phyloP scores from a whole-genome alignment of 2,329 filamentous ascomycete genomes.

The Fusarium drepaniforme region DNA sequence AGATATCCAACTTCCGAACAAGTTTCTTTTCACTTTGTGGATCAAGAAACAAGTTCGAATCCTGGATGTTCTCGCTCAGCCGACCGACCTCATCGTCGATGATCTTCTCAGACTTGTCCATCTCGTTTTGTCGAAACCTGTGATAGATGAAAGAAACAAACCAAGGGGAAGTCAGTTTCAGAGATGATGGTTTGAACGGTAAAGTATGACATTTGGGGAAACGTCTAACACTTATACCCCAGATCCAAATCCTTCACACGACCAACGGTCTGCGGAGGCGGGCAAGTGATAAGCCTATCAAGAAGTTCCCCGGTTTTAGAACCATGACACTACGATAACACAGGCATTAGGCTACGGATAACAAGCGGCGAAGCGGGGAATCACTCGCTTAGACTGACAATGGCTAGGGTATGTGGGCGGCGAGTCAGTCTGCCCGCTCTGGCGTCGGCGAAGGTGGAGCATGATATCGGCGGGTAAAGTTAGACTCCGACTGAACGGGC shows the following conservation, averaged over 20 bases:
- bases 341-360: background rate
- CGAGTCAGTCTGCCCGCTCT: background rate
- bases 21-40: background rate
- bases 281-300: background rate
- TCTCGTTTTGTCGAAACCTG: background rate
- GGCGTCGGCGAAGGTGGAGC: background rate
- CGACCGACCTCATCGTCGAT: background rate
- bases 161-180: background rate
- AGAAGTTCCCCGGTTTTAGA: background rate
- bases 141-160: background rate
- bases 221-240: background rate
- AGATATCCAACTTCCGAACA: background rate
- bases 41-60: background rate
- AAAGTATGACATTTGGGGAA: background rate
- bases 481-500: background rate
- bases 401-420: background rate
- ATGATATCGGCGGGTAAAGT: background rate
- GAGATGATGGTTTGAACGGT: background rate
- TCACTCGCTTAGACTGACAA: background rate
- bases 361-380: background rate
- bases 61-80: background rate
- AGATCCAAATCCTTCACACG: background rate
- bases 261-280: background rate
- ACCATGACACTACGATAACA: background rate
- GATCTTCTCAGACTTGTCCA: background rate